Conservation (phyloP, 371 early-diverging fungal genomes). For the Mortierella sp. region DNA sequence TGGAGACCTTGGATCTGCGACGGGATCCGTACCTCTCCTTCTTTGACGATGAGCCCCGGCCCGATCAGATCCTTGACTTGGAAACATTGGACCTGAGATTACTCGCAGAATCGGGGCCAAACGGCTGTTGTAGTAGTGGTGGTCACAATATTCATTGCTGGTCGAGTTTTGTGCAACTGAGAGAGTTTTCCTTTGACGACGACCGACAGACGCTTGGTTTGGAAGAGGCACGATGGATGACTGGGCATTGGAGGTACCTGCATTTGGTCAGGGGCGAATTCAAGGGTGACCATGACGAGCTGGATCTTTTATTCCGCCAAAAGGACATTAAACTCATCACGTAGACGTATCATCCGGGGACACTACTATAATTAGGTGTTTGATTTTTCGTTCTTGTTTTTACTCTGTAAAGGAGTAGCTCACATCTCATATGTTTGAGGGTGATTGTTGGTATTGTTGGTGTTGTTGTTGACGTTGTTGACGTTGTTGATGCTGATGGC, state of each 20-base stretch:
- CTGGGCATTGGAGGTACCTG: neutral
- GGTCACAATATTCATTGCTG: neutral
- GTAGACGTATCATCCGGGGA: no score
- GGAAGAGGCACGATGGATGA: neutral
- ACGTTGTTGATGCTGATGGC: no score
- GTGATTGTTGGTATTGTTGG: no score
- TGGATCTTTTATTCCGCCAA: neutral
- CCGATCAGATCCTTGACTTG: neutral
- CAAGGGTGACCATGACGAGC: neutral
- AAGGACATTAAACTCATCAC: no score
- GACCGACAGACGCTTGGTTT: neutral
- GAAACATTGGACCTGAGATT: neutral
- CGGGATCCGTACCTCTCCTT: neutral
- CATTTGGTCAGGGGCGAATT: neutral
- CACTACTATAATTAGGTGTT: no score
- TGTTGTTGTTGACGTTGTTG: no score
- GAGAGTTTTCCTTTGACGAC: neutral
- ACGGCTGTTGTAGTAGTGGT: neutral
- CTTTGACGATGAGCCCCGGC: neutral
- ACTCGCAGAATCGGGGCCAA: neutral
- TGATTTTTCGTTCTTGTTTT: no score
- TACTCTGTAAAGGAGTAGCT: no score
- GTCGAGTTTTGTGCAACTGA: neutral
- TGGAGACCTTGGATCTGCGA: neutral
- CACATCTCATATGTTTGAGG: no score